phyloP scores from a whole-genome alignment of 768 basidiomycete species.

The Pilatotrama ljubarskyi region DNA sequence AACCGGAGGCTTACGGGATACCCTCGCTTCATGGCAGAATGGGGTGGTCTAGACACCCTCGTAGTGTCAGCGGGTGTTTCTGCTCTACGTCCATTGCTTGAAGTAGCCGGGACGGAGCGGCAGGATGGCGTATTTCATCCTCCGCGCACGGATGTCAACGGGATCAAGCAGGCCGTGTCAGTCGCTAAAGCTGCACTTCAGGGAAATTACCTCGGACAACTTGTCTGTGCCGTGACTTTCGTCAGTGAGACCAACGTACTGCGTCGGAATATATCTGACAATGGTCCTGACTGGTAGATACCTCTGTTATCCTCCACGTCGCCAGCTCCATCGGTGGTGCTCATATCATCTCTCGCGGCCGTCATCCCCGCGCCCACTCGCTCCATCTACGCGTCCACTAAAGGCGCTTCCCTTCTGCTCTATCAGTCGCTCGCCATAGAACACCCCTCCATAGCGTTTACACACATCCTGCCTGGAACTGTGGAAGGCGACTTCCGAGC shows the following conservation, averaged over 20 bases:
- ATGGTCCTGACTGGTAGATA: slow-evolving; percentile 47
- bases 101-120: slow-evolving; percentile 58
- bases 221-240: slow-evolving; percentile 68
- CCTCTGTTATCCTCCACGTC: slow-evolving; percentile 72
- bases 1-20: neutral
- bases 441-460: slow-evolving; percentile 67
- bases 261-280: neutral
- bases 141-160: slow-evolving; percentile 48
- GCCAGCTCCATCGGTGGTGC: slow-evolving; percentile 66
- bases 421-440: slow-evolving; percentile 82
- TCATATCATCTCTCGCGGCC: slow-evolving; percentile 78
- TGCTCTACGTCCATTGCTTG: slow-evolving; percentile 73
- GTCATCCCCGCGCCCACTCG: slow-evolving; percentile 86
- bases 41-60: slow-evolving; percentile 82
- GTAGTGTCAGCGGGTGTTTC: slow-evolving; percentile 84
- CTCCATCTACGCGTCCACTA: slow-evolving; percentile 80
- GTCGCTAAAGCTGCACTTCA: slow-evolving; percentile 56
- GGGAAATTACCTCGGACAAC: slow-evolving; percentile 71
- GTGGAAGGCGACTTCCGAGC: slow-evolving; percentile 80
- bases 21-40: slow-evolving; percentile 46
- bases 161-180: slow-evolving; percentile 57
- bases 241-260: slow-evolving; percentile 41
- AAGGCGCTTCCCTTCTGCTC: slow-evolving; percentile 74
- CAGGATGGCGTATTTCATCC: slow-evolving; percentile 35
- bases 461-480: slow-evolving; percentile 63